These are phyloP conservation scores for Plicaturopsis crispa DNA, from an alignment of 768 basidiomycete species.

Conservation along the genomic window DNA sequence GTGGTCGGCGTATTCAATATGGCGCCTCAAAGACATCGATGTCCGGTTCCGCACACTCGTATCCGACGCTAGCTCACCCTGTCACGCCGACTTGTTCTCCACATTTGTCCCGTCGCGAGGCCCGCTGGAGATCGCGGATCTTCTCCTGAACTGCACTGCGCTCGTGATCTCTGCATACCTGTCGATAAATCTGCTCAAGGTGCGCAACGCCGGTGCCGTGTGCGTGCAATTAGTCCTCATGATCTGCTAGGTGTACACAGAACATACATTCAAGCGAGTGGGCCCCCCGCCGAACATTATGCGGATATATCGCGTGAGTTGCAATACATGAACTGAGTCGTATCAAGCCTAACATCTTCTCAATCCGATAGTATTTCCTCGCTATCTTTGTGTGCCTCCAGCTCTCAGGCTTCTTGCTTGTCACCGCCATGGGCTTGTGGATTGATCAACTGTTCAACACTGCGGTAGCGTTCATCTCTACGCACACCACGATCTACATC, in stretches of 20 bases:
- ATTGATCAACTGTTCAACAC: constrained; percentile 36
- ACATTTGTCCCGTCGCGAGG: background rate
- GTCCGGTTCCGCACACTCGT: background rate
- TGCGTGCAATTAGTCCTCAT: too few relatives aligned
- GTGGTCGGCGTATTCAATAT: background rate
- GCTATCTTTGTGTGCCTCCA: constrained; percentile 41
- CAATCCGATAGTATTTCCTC: constrained; percentile 31
- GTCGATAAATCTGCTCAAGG: constrained; percentile 35
- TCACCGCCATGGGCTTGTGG: constrained; percentile 42
- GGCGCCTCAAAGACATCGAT: background rate
- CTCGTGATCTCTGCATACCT: constrained; percentile 30
- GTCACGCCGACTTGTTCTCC: background rate
- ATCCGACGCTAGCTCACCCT: background rate
- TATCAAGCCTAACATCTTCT: background rate
- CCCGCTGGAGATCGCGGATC: background rate
- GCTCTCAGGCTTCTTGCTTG: constrained; percentile 39
- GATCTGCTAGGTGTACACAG: constrained; percentile 30
- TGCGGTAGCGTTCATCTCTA: constrained; percentile 23
- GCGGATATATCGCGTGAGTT: constrained; percentile 37
- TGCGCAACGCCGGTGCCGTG: too few relatives aligned
- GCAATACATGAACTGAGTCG: background rate
- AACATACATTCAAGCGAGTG: constrained; percentile 39
- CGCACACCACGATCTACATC: constrained; percentile 28
- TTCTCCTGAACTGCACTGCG: constrained; percentile 29
- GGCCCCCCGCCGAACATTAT: constrained; percentile 37